Base-by-base conservation (phyloP, 2,329 filamentous ascomycete genomes). In the Alternaria incomplexa region DNA sequence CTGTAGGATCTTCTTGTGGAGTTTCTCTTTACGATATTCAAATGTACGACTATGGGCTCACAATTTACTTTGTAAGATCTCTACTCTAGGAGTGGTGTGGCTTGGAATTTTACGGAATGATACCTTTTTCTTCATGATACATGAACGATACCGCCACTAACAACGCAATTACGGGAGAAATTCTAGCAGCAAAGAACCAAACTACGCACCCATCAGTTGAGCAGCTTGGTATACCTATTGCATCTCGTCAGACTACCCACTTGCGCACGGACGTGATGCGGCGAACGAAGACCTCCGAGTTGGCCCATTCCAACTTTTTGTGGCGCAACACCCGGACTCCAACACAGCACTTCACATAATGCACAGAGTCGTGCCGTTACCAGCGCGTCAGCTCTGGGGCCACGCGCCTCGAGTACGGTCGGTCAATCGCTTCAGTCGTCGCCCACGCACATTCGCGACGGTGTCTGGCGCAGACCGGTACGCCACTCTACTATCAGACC, bases 331-430 rank as follows among this genome's bases (percentile, higher is more conserved):
- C 51, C 23, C 6, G 20, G 22, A 20, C 47, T 44, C 25, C 55
- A 59, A 59, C 57, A 63, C 56, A 55, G 47, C 61, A 36, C 46
- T 44, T 30, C n/a, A 51, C 56, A 64, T 57, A 28, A 77, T 77
- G 74, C 66, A 73, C 51, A 58, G 70, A 63, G 46, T 71, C 30
- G 63, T 74, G 40, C 71, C 74, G 46, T 65, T 72, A 64, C 72
- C 74, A 68, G 75, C 76, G 57, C 77, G 73, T 30, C 74, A 79
- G 77, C 81, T 83, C 74, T 84, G 82, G 83, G 81, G 81, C 63
- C 82, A 84, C 75, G 81, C 81, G 63, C 82, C 83, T 48, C 82
- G 83, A 56, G 80, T 83, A 30, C 78, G 82, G 73, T 82, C 81
- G 15, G 46, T 78, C 73, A 66, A 72, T 58, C 76, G 75, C 22